Base-by-base conservation (phyloP, 352 stramenopile species). In the Phytophthora pluvialis region DNA sequence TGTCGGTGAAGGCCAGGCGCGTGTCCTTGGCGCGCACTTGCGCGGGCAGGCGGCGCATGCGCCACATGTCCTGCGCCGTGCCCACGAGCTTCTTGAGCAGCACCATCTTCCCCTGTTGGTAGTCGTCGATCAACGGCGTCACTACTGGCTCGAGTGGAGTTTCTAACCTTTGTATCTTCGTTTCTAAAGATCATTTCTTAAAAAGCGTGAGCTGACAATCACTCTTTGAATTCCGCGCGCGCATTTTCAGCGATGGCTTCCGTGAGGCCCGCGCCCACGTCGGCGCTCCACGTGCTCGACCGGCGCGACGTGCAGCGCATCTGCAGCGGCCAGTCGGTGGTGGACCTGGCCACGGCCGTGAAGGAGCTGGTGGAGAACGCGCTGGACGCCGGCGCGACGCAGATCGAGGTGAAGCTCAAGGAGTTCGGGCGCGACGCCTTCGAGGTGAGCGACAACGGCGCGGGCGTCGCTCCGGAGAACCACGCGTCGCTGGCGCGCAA, bases 291-390 rank as follows among this genome's bases (percentile, higher is more conserved):
- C n/a, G 78, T 75, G 46, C 67, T 89, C 16, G 60, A 73, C 10
- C 67, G 66, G 33, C 64, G 71, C 33, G 82, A 91, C 52, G 77
- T 88, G 52, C 78, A 88, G 68, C 79, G 79, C 40, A 89, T 91
- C 42, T 91, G 82, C 75, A 92, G 83, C 33, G 95, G 96, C 0
- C 96, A 99, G 82, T 98, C 98, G 26, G 89, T 99, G 28, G 90
- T 97, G 28, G 92, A 98, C 76, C 81, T 99, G 15, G 72, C 88
- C 9, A 97, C 89, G n/a, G 93, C 96, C 13, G 93, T 99, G 21
- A 99, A 99, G 73, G 97, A 99, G 79, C 80, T 99, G 26, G 85
- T 99, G 5, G 97, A 99, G 72, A 99, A 99, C 72, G 79, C 83
- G 32, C 69, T 96, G 39, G 84, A 93, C 42, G 84, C 83, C 11